Evolutionary conservation across 2,329 filamentous ascomycete genomes (phyloP).

Genomic region (Rhynchosporium secalis): DNA sequence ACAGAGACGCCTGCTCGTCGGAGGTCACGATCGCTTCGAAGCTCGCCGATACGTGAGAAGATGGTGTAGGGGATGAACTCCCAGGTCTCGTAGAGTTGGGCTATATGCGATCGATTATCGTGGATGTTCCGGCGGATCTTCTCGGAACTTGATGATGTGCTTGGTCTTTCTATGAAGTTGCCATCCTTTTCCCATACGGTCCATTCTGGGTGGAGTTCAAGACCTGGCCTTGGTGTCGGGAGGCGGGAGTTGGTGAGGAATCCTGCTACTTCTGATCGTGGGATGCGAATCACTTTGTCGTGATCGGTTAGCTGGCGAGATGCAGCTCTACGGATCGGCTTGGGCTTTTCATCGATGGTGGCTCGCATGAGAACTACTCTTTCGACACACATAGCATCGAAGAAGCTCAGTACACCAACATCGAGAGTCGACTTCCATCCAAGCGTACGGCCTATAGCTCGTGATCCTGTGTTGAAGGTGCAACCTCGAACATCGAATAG

Average conservation of each 20-base stretch:
- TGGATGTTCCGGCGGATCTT: not conserved
- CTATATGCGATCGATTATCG: not conserved
- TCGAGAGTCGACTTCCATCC: slow-evolving; percentile 33
- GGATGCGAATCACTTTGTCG: slow-evolving; percentile 24
- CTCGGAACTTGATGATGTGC: not conserved
- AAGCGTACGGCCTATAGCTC: slow-evolving; percentile 18
- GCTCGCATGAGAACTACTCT: slow-evolving; percentile 23
- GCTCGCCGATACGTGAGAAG: slow-evolving; percentile 32
- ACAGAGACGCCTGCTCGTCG: slow-evolving; percentile 28
- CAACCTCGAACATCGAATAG: slow-evolving; percentile 37
- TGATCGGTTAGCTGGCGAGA: slow-evolving; percentile 26
- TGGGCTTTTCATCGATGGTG: slow-evolving; percentile 7
- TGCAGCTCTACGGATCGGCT: slow-evolving; percentile 14
- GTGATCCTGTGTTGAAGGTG: slow-evolving; percentile 21
- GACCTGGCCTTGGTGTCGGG: not conserved
- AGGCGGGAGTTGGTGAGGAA: slow-evolving; percentile 22
- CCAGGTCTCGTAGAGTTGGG: slow-evolving; percentile 25
- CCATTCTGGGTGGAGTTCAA: not conserved
- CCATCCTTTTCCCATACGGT: not conserved
- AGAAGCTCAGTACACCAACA: slow-evolving; percentile 22
- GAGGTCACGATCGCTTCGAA: slow-evolving; percentile 37
- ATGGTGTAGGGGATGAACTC: slow-evolving; percentile 30
- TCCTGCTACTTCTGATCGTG: slow-evolving; percentile 23
- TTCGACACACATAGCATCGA: slow-evolving; percentile 33
- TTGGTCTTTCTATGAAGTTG: not conserved